Evolutionary conservation across 2,329 filamentous ascomycete genomes (phyloP), one percentile per base, ranked within the genome.

Genomic region (Ophiocordyceps camponoti-rufipedis): DNA sequence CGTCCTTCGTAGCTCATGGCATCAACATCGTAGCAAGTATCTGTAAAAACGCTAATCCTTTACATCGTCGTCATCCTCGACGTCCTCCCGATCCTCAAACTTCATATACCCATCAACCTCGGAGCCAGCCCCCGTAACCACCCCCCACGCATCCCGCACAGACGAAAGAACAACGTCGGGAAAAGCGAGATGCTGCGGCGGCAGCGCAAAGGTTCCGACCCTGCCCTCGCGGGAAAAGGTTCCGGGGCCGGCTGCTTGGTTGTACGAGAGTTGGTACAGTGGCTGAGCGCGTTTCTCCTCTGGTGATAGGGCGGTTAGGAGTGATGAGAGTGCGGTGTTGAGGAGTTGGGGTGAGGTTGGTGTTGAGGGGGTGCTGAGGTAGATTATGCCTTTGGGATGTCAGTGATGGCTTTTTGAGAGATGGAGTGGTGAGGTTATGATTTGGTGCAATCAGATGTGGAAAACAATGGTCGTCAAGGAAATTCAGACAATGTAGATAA

Each of bases 401-500:
- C 45, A 50, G 56, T 29, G 32, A 41, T 47, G 51, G 58, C 5
- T 64, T 67, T 38, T 38, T n/a, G 14, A 16, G 33, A n/a, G 33
- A 5, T 38, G 23, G 23, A 5, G 23, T 23, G 23, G 23, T 23
- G 23, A 23, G 23, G 23, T 23, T 3, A 23, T 23, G 23, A 5
- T 23, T 3, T 3, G 23, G 69, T 58, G 64, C 67, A 69, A 66
- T 18, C 77, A 93, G 86, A 94, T n/a, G n/a, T n/a, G 86, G 68
- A 80, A 85, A 80, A 89, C 80, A 89, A 71, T 71, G 12, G 74
- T 91, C 87, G 79, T 93, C 88, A 94, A 67, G 74, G 73, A 63
- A 68, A 67, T 82, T 94, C 89, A 88, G 89, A 84, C 87, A 96
- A 96, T 95, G 89, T 96, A 95, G 89, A 95, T 96, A 96, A 96